Evolutionary conservation across 352 stramenopile genomes (phyloP).

Genomic region (Sclerospora graminicola): DNA sequence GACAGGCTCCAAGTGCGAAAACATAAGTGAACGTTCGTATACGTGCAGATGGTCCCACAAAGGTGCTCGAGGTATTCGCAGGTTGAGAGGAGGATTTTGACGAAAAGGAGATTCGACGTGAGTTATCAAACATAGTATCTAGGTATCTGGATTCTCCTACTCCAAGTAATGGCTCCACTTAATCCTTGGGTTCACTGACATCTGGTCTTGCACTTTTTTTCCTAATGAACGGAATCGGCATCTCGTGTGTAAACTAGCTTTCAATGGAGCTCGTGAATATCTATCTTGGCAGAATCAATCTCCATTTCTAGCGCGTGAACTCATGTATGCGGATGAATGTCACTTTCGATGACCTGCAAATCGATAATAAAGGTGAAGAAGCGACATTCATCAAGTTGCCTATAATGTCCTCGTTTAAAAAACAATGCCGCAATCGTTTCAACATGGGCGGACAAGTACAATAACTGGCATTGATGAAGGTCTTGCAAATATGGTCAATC

Average conservation of each 20-base stretch:
- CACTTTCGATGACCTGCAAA: constrained; percentile 73
- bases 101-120: constrained; percentile 74
- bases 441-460: constrained; percentile 26
- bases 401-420: constrained; percentile 61
- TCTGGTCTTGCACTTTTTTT: constrained; percentile 66
- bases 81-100: constrained; percentile 80
- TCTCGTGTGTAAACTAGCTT: no score
- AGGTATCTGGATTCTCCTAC: no score
- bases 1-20: constrained; percentile 63
- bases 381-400: constrained; percentile 80
- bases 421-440: constrained; percentile 5
- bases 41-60: constrained; percentile 86
- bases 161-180: constrained; percentile 61
- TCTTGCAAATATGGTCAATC: no score
- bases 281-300: no score
- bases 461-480: no score
- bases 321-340: constrained; percentile 80
- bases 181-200: constrained; percentile 51
- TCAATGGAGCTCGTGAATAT: no score
- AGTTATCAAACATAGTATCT: no score
- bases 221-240: constrained; percentile 60
- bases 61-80: constrained; percentile 86
- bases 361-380: no score
- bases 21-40: constrained; percentile 80
- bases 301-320: no score